Base-by-base conservation (phyloP, 805 yeast species). In the Wickerhamiella azymoides region DNA sequence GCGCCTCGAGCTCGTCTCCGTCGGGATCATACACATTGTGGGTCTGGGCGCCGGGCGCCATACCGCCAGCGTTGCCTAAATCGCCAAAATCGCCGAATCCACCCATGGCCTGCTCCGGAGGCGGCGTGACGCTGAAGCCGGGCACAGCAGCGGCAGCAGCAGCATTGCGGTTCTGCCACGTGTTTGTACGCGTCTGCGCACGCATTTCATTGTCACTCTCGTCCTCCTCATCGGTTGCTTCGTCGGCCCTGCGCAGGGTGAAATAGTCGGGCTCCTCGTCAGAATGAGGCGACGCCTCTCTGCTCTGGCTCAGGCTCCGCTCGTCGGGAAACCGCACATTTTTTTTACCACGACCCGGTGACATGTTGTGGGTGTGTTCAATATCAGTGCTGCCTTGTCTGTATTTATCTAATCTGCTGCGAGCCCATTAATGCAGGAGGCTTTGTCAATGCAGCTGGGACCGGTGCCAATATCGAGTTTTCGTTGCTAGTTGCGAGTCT, bases 21-120 rank as follows among this genome's bases (percentile, higher is more conserved):
- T 51, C 27, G 1, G 53, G 49, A 36, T 53, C 57, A 36, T 36
- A 19, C 14, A 49, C 53, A 10, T 33, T 47, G 1, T 44, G 55
- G 13, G 36, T 40, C 2, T 44, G 46, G 1, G 60, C 62, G 1
- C 65, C 64, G 0, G 65, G 64, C 0, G 64, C 64, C 24, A 61
- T 40, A 0, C 66, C 65, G 9, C 62, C 63, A 27, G 26, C 38
- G 24, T 41, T 41, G 6, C 44, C 44, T 14, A 41, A 28, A 33
- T 41, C 44, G 10, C 44, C 44, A 11, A 41, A 36, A 10, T 16
- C 36, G n/a, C 21, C 33, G 11, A 41, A 35, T 4, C 33, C 39
- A 11, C 33, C 16, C 18, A 27, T 11, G 7, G 32, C 16, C 5
- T 35, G 4, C 27, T 18, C 37, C 9, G 44, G 44, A 3, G 44